phyloP scores from a whole-genome alignment of 306 rosid genomes.

The Purshia tridentata region DNA sequence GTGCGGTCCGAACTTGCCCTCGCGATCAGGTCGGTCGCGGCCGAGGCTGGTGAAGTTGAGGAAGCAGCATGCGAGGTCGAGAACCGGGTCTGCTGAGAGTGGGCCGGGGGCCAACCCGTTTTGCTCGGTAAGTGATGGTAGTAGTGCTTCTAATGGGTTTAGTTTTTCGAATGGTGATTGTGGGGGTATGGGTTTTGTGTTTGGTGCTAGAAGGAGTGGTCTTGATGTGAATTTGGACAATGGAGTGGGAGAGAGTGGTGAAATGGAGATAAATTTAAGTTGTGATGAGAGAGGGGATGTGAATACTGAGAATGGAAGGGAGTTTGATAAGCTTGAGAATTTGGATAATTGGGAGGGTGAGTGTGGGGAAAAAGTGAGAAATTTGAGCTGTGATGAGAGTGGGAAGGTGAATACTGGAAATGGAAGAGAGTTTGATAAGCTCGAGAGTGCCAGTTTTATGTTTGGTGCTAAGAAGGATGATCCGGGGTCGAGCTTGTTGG shows the following conservation, averaged over 20 bases:
- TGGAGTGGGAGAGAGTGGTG: conserved; percentile 10
- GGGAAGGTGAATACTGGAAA: conserved; percentile 17
- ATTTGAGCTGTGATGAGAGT: conserved; percentile 3
- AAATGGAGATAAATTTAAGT: conserved; percentile 10
- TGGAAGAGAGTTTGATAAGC: conserved; percentile 26
- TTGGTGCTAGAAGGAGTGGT: conserved; percentile 3
- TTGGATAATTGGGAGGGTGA: conserved; percentile 25
- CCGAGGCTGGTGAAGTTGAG: conserved; percentile 64
- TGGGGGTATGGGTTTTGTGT: conserved; percentile 17
- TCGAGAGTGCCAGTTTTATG: conserved; percentile 38
- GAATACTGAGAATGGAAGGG: no score
- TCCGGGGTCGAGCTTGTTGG: conserved; percentile 14
- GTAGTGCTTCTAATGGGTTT: conserved; percentile 18
- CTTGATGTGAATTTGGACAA: conserved; percentile 29
- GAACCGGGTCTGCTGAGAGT: conserved; percentile 28
- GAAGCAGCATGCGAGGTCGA: conserved; percentile 58
- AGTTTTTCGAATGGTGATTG: conserved; percentile 14
- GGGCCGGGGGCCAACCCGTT: conserved; percentile 46
- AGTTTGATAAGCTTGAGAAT: conserved; percentile 9
- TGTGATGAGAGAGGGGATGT: conserved; percentile 2
- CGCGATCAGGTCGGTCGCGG: conserved; percentile 37
- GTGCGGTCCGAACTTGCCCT: conserved; percentile 11
- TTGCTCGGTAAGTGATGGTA: conserved; percentile 31
- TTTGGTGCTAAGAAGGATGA: conserved; percentile 35
- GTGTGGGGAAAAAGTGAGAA: conserved; percentile 10